Conservation (phyloP, 2,329 filamentous ascomycete genomes). For the Aspergillus hiratsukae region DNA sequence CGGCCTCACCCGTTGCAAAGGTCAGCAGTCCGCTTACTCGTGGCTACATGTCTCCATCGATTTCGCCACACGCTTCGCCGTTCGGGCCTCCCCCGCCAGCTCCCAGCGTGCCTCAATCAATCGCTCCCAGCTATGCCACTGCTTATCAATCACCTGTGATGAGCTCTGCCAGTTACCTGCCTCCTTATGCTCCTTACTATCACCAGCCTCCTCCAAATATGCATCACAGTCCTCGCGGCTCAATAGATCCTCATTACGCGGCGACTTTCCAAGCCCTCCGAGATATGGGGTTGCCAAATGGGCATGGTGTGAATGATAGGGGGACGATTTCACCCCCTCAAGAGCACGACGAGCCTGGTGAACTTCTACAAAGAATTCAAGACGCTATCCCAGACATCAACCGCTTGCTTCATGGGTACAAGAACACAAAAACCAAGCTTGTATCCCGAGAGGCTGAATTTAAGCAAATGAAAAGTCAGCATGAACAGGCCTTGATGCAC, state of each 20-base stretch:
- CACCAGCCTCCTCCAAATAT: constrained; percentile 25
- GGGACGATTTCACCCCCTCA: constrained; percentile 28
- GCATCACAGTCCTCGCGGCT: constrained; percentile 26
- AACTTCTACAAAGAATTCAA: constrained; percentile 43
- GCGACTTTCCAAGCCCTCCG: constrained; percentile 29
- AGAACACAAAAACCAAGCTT: constrained; percentile 48
- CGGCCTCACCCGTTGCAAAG: constrained; percentile 27
- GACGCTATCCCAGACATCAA: constrained; percentile 46
- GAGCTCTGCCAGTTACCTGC: constrained; percentile 28
- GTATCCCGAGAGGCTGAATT: constrained; percentile 47
- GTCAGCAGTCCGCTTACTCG: constrained; percentile 34
- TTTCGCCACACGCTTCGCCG: constrained; percentile 30
- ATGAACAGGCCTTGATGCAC: constrained; percentile 48
- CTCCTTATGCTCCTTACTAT: constrained; percentile 29
- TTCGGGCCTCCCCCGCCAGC: constrained; percentile 19
- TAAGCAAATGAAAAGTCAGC: constrained; percentile 46
- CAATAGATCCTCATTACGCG: constrained; percentile 27
- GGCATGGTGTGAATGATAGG: constrained; percentile 21
- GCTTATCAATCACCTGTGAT: constrained; percentile 34
- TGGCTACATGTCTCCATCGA: constrained; percentile 33
- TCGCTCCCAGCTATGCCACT: constrained; percentile 23
- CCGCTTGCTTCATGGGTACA: constrained; percentile 44
- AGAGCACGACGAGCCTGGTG: constrained; percentile 31
- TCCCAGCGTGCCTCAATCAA: constrained; percentile 21
- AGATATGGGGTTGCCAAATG: constrained; percentile 21